phyloP scores from a whole-genome alignment of 495 filamentous ascomycete genomes.

The Neurospora sp. region DNA sequence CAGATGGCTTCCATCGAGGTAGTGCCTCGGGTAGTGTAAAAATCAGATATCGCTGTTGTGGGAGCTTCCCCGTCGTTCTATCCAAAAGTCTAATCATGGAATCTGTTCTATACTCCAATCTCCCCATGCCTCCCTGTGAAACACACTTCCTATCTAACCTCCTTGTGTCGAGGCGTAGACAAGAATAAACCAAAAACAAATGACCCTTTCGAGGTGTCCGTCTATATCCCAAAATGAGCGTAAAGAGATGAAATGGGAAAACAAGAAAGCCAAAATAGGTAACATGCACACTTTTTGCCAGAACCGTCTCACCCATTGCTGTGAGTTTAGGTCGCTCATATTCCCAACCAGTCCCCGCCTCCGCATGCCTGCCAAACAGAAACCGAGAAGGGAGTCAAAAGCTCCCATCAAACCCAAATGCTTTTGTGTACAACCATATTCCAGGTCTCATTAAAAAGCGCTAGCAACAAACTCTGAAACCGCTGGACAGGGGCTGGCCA shows the following conservation, averaged over 20 bases:
- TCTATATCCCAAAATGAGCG: neutral
- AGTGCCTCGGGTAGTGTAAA: neutral
- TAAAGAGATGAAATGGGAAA: neutral
- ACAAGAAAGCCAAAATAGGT: neutral
- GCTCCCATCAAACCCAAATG: neutral
- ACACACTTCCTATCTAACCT: neutral
- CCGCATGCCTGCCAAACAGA: slow-evolving; percentile 2
- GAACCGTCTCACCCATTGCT: neutral
- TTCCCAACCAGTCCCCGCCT: neutral
- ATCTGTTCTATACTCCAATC: neutral
- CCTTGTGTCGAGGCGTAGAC: neutral
- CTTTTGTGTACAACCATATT: neutral
- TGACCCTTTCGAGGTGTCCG: neutral
- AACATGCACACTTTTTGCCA: neutral
- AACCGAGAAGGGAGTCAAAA: neutral
- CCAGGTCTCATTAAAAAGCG: neutral
- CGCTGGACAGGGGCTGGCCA: neutral
- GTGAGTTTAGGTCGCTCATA: neutral
- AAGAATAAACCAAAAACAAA: neutral
- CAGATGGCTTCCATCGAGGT: neutral
- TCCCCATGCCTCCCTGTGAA: neutral
- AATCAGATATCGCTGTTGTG: neutral
- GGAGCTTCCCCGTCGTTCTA: neutral
- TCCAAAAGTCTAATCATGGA: neutral
- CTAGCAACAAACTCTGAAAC: neutral